phyloP scores from a whole-genome alignment of 2,329 filamentous ascomycete species.

The Trichoderma lentiforme region DNA sequence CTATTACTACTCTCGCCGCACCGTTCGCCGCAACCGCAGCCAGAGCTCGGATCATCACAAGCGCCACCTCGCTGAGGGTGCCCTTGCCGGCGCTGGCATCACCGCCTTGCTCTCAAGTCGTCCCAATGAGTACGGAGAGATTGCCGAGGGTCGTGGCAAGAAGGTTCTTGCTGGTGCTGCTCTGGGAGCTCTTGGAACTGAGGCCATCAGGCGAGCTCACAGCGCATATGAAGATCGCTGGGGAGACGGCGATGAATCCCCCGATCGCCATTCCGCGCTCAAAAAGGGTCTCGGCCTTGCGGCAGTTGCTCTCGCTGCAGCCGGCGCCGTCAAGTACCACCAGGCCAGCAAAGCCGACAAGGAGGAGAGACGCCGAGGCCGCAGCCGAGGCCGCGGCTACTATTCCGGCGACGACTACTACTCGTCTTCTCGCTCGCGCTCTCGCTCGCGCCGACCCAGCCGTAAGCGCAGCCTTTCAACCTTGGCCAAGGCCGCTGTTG shows the following conservation, averaged over 20 bases:
- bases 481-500: conserved; percentile 55
- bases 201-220: conserved; percentile 57
- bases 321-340: conserved; percentile 63
- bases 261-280: conserved; percentile 46
- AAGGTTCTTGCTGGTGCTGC: conserved; percentile 61
- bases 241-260: conserved; percentile 39
- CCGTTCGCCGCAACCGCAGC: conserved; percentile 50
- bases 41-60: conserved; percentile 47
- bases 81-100: conserved; percentile 59
- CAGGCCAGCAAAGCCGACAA: conserved; percentile 58
- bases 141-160: conserved; percentile 50
- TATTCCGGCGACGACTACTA: conserved; percentile 43
- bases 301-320: conserved; percentile 60
- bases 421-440: conserved; percentile 39
- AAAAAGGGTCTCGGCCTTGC: conserved; percentile 62
- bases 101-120: conserved; percentile 58
- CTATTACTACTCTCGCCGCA: conserved; percentile 46
- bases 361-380: conserved; percentile 56
- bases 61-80: conserved; percentile 61
- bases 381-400: conserved; percentile 47
- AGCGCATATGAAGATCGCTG: conserved; percentile 58
- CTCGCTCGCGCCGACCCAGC: conserved; percentile 41
- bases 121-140: conserved; percentile 48
- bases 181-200: conserved; percentile 60
- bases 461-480: conserved; percentile 46